A percentile compares a stretch with the other conserved stretches of the same genome.
Conservation (phyloP, 164 flowering plant genomes). For the Magnolia changhungtana region DNA sequence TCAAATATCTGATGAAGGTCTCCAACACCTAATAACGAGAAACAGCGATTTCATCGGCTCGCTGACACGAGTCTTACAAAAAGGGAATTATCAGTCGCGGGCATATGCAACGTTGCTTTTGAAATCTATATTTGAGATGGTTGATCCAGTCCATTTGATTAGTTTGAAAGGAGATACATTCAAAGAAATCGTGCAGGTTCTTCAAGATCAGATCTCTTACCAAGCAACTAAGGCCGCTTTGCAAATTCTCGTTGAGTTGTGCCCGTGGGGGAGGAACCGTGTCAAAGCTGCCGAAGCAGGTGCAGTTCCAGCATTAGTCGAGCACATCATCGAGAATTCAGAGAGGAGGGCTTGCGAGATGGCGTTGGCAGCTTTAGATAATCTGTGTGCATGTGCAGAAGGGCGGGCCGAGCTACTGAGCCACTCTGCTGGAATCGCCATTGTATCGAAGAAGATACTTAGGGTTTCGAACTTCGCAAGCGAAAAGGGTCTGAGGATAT, state of each 20-base stretch:
- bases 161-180: constrained; percentile 31
- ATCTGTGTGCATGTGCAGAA: constrained; percentile 69
- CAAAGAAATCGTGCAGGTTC: constrained; percentile 24
- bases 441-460: constrained; percentile 73
- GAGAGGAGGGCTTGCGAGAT: constrained; percentile 53
- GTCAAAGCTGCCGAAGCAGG: constrained; percentile 62
- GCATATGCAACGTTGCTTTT: constrained; percentile 42
- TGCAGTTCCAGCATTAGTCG: constrained; percentile 49
- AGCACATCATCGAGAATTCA: constrained; percentile 39
- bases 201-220: constrained; percentile 49
- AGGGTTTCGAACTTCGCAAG: constrained; percentile 68
- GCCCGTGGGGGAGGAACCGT: constrained; percentile 78
- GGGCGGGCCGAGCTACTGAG: constrained; percentile 65
- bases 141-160: constrained; percentile 47
- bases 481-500: constrained; percentile 61
- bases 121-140: constrained; percentile 37
- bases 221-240: constrained; percentile 55
- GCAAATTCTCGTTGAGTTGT: constrained; percentile 48
- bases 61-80: constrained; percentile 30
- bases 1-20: constrained; percentile 31
- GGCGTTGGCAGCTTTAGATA: constrained; percentile 41
- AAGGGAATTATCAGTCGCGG: constrained; percentile 43
- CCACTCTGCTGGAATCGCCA: constrained; percentile 69
- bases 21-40: constrained; percentile 27
- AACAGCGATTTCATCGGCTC: constrained; percentile 33